These are phyloP conservation scores for Maudiozyma pseudohumilis DNA, from an alignment of 805 yeast species.

Conservation along the genomic window DNA sequence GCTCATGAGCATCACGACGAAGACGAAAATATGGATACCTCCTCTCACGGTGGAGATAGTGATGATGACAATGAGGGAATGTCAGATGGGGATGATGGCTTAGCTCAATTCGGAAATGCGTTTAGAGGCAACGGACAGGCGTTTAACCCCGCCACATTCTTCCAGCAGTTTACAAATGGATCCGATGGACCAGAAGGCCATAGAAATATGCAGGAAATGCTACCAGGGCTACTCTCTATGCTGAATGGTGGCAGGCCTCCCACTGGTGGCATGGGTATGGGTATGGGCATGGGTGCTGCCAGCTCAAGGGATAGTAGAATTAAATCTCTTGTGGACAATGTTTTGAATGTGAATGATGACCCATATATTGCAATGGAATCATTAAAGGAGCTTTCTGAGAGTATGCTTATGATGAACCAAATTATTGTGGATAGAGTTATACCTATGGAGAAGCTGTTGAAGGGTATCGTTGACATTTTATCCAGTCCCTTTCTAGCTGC, in stretches of 20 bases:
- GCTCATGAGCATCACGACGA: slow-evolving; percentile 2
- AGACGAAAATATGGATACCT: slow-evolving; percentile 1
- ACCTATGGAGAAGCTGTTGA: slow-evolving; percentile 49
- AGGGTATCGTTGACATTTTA: slow-evolving; percentile 47
- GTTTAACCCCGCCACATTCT: not conserved
- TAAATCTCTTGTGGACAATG: slow-evolving; percentile 21
- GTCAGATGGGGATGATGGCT: slow-evolving; percentile 20
- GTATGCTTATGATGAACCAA: slow-evolving; percentile 59
- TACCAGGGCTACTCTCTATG: slow-evolving; percentile 33
- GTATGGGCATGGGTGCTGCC: slow-evolving; percentile 9
- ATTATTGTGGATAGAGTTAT: slow-evolving; percentile 51
- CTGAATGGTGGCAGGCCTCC: slow-evolving; percentile 16
- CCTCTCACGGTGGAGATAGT: slow-evolving; percentile 1
- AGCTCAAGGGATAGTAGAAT: slow-evolving; percentile 16
- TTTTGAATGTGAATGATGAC: slow-evolving; percentile 34
- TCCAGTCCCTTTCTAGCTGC: slow-evolving; percentile 47
- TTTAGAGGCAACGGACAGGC: slow-evolving; percentile 18
- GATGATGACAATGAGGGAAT: slow-evolving; percentile 13
- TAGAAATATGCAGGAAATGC: slow-evolving; percentile 27
- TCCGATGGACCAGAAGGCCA: slow-evolving; percentile 1
- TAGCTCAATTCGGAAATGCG: slow-evolving; percentile 14
- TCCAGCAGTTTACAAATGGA: slow-evolving; percentile 2
- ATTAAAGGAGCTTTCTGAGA: slow-evolving; percentile 53
- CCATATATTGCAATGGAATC: slow-evolving; percentile 55
- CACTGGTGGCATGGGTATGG: not conserved